These are phyloP conservation scores for Ceratocystis huliohia DNA, from an alignment of 2,329 filamentous ascomycete genomes.

Conservation along the genomic window DNA sequence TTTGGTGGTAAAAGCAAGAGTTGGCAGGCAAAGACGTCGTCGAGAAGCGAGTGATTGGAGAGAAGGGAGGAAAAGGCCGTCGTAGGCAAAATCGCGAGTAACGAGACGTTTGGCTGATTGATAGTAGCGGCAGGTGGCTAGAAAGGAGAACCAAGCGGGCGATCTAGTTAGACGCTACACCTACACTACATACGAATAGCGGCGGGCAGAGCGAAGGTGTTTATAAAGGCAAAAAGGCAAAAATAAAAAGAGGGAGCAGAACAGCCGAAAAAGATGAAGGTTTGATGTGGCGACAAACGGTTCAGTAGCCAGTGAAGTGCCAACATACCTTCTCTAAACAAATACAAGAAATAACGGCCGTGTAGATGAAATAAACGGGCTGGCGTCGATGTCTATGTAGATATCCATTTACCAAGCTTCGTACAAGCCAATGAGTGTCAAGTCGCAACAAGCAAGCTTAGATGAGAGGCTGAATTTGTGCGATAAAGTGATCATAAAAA, in stretches of 20 bases:
- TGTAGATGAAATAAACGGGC: background rate
- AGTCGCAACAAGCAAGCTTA: constrained; percentile 1
- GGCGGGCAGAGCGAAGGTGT: background rate
- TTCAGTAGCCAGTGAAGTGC: background rate
- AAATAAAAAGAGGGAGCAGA: background rate
- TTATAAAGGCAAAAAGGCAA: background rate
- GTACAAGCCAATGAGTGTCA: constrained; percentile 4
- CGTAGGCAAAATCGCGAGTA: background rate
- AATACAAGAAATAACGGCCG: background rate
- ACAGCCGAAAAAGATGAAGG: background rate
- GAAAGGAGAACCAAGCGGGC: background rate
- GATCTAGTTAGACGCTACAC: background rate
- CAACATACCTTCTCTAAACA: constrained; percentile 1
- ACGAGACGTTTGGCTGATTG: background rate
- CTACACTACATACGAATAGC: background rate
- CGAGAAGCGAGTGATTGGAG: background rate
- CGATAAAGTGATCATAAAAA: constrained; percentile 6
- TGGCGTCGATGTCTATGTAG: background rate
- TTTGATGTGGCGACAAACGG: background rate
- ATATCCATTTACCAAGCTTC: background rate
- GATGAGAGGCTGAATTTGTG: background rate
- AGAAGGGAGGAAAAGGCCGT: background rate
- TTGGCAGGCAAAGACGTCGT: background rate
- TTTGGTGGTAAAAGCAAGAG: background rate
- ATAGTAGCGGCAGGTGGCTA: background rate